Percentiles rank a stretch among this genome's conserved stretches.
Evolutionary conservation across 2,329 filamentous ascomycete species (phyloP).

Genomic region (Domatiomyces globalis): DNA sequence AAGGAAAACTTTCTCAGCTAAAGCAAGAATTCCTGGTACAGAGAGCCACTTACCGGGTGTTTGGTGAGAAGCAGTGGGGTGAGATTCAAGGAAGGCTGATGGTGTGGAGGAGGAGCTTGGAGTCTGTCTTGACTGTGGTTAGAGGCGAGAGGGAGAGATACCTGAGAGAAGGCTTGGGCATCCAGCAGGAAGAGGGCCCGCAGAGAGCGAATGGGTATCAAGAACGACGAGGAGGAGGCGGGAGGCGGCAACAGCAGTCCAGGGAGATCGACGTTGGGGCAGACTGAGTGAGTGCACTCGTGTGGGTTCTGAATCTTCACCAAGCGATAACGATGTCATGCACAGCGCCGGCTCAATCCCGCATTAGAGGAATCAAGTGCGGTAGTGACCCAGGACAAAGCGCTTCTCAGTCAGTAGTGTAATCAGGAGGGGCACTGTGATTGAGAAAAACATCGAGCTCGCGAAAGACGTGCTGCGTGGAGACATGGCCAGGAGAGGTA

Average conservation of each 20-base stretch:
- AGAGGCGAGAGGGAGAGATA: slow-evolving; percentile 69
- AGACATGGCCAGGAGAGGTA: too few species aligned
- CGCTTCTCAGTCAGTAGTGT: neutral
- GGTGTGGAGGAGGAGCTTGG: slow-evolving; percentile 74
- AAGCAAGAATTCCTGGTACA: slow-evolving; percentile 90
- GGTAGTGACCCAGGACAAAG: neutral
- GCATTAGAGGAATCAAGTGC: neutral
- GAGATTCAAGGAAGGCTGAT: slow-evolving; percentile 84
- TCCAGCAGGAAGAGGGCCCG: neutral
- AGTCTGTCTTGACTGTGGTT: slow-evolving; percentile 63
- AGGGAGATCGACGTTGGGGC: slow-evolving; percentile 7
- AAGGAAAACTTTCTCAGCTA: slow-evolving; percentile 90
- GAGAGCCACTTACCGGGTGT: slow-evolving; percentile 89
- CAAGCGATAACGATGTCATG: neutral
- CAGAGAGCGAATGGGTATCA: slow-evolving; percentile 1
- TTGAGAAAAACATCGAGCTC: neutral
- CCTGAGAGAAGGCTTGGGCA: slow-evolving; percentile 43
- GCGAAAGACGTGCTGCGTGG: neutral
- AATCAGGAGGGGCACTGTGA: neutral
- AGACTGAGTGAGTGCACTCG: slow-evolving; percentile 4
- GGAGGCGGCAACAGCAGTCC: slow-evolving; percentile 2
- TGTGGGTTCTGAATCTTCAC: neutral
- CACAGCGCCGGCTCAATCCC: neutral
- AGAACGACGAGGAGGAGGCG: neutral
- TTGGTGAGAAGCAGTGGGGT: slow-evolving; percentile 95